A percentile compares a stretch with the other conserved stretches of the same genome.
Evolutionary conservation across 108 stramenopile genomes (phyloP).

Genomic region (Cylindrotheca fusiformis): DNA sequence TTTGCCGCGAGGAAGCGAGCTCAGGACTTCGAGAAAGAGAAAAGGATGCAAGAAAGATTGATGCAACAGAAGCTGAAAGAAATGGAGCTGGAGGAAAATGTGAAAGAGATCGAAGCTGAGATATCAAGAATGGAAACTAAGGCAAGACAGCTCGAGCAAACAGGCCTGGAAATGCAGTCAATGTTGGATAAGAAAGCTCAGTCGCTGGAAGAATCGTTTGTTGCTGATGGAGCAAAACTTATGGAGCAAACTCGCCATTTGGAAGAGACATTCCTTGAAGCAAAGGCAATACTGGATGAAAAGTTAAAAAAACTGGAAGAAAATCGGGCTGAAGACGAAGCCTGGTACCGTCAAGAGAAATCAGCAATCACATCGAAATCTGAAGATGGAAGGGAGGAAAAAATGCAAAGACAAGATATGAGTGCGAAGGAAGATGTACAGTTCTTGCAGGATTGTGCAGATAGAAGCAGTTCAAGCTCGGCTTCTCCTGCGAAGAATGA

Average conservation of each 20-base stretch:
- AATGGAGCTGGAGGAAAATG: conserved; percentile 26
- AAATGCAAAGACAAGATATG: neutral
- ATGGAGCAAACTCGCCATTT: neutral
- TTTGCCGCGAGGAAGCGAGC: conserved; percentile 11
- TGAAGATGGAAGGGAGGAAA: neutral
- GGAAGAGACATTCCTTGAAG: conserved; percentile 1
- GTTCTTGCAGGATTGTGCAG: no score
- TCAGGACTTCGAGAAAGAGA: conserved; percentile 18
- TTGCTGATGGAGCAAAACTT: conserved; percentile 1
- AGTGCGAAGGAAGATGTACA: conserved; percentile 8
- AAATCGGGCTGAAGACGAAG: conserved; percentile 8
- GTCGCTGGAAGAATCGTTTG: conserved; percentile 3
- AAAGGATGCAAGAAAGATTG: conserved; percentile 13
- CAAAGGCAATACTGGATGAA: conserved; percentile 1
- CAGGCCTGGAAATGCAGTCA: neutral
- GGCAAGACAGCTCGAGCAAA: neutral
- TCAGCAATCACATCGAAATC: neutral
- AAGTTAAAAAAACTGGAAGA: conserved; percentile 5
- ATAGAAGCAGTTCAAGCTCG: no score
- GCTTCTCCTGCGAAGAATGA: neutral
- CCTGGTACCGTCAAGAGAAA: conserved; percentile 15
- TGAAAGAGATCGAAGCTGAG: conserved; percentile 12
- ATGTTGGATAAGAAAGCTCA: conserved; percentile 5
- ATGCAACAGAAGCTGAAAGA: conserved; percentile 24
- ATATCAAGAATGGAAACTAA: conserved; percentile 2